A percentile compares a stretch with the other conserved stretches of the same genome.
Evolutionary conservation across 2,329 filamentous ascomycete species (phyloP).

Genomic region (Ascochyta pisi): DNA sequence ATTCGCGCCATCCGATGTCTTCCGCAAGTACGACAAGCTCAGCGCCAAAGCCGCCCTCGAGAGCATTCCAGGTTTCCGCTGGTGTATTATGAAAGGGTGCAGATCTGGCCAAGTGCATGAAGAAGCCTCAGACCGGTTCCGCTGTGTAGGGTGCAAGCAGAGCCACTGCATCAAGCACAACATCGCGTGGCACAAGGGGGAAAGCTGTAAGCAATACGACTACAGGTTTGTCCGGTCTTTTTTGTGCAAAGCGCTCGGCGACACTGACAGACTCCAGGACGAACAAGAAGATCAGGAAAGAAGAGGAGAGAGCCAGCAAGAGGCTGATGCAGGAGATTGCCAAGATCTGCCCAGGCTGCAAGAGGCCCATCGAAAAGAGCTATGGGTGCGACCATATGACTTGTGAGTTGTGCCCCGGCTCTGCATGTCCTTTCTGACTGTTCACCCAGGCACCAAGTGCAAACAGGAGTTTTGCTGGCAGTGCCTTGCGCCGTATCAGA

Average conservation of each 20-base stretch:
- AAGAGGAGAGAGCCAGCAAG: conserved; percentile 39
- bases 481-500: conserved; percentile 40
- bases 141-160: conserved; percentile 46
- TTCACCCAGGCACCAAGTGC: conserved; percentile 42
- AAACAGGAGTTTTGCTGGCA: conserved; percentile 51
- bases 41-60: conserved; percentile 54
- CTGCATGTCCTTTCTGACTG: not conserved
- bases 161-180: conserved; percentile 48
- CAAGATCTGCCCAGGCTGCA: conserved; percentile 52
- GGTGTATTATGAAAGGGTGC: conserved; percentile 61
- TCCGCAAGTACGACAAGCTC: conserved; percentile 53
- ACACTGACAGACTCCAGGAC: conserved; percentile 19
- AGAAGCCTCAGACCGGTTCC: conserved; percentile 52
- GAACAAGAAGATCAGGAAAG: conserved; percentile 31
- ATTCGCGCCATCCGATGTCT: conserved; percentile 55
- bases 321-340: conserved; percentile 39
- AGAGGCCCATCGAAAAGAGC: conserved; percentile 50
- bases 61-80: conserved; percentile 56
- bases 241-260: not conserved
- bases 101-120: conserved; percentile 61
- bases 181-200: conserved; percentile 47
- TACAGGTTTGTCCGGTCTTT: conserved; percentile 31
- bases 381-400: conserved; percentile 53
- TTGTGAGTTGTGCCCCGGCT: conserved; percentile 27
- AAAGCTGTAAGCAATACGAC: conserved; percentile 52